Base-by-base conservation (phyloP, 306 rosid species). In the Sphenostylis stenocarpa region DNA sequence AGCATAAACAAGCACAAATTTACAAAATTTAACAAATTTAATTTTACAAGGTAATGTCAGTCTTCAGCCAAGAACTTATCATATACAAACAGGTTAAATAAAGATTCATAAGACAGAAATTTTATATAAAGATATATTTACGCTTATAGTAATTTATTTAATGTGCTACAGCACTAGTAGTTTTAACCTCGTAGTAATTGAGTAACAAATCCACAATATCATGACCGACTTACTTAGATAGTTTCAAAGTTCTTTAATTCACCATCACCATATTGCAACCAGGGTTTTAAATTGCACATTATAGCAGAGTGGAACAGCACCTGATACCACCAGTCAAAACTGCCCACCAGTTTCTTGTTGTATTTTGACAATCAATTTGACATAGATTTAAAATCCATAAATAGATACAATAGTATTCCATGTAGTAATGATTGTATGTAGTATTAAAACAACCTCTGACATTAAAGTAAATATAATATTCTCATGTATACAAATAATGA, bases 1-100 rank as follows among this genome's bases (percentile, higher is more conserved):
- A 19, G n/a, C 56, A 64, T 63, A 67, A 48, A 47, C 23, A 52
- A 72, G 24, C 58, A 73, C 36, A 52, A 62, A 62, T 31, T 56
- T 31, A 23, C 61, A 75, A 60, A 63, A 36, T 39, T 47, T 57
- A 55, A 20, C 16, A 64, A 36, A n/a, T 44, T 72, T 63, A 52
- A 53, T 67, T 65, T 39, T 60, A 78, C 1, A 72, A 28, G 68
- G 80, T 44, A 28, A 16, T 7, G 61, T 16, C 41, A 57, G 60
- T 47, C 47, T 15, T 66, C 73, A 41, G 47, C 16, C 47, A 41
- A 41, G 16, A 41, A 3, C 14, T 41, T 41, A 12, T 41, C 47
- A 3, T 41, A 41, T 11, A 41, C 47, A 41, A 41, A 41, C 47
- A 11, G 47, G 15, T 10, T 41, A 41, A 11, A 3, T 41, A 41